phyloP scores from a whole-genome alignment of 805 yeast species.

The Saccharomycopsis lassenensis region DNA sequence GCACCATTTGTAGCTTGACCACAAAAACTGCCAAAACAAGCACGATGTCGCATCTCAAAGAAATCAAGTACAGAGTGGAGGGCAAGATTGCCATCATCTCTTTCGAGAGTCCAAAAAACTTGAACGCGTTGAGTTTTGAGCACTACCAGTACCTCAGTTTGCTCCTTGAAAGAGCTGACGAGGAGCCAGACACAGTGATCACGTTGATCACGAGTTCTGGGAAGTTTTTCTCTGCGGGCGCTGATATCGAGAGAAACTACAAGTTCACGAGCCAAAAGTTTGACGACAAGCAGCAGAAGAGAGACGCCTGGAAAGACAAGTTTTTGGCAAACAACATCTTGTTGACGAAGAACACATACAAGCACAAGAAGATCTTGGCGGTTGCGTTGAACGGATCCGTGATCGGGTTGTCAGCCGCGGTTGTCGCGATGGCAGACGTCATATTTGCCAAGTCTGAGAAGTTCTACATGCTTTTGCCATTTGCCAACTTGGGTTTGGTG shows the following conservation, averaged over 20 bases:
- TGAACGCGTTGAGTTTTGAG: slow-evolving; percentile 57
- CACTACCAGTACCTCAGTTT: slow-evolving; percentile 55
- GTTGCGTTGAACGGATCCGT: slow-evolving; percentile 82
- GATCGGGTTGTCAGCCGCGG: slow-evolving; percentile 65
- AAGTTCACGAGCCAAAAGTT: not conserved
- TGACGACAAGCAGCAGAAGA: slow-evolving; percentile 22
- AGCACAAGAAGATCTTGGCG: slow-evolving; percentile 60
- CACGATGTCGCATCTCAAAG: too few species aligned
- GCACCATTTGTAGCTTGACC: too few species aligned
- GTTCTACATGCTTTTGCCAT: slow-evolving; percentile 58
- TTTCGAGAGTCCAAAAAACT: slow-evolving; percentile 45
- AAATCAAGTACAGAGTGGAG: slow-evolving; percentile 24
- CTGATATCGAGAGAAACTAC: slow-evolving; percentile 32
- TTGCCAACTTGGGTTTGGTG: slow-evolving; percentile 71
- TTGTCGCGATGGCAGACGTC: slow-evolving; percentile 68
- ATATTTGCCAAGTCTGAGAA: slow-evolving; percentile 52
- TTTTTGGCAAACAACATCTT: slow-evolving; percentile 65
- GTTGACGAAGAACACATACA: slow-evolving; percentile 54
- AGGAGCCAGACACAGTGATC: slow-evolving; percentile 45
- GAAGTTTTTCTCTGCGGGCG: slow-evolving; percentile 75
- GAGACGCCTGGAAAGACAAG: slow-evolving; percentile 36
- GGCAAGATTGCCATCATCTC: slow-evolving; percentile 52
- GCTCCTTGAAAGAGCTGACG: slow-evolving; percentile 49
- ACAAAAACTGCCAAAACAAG: too few species aligned
- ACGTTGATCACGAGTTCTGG: slow-evolving; percentile 68